These are phyloP conservation scores for Oryza australiensis DNA, from an alignment of 176 grass and related monocot genomes.

Conservation along the genomic window DNA sequence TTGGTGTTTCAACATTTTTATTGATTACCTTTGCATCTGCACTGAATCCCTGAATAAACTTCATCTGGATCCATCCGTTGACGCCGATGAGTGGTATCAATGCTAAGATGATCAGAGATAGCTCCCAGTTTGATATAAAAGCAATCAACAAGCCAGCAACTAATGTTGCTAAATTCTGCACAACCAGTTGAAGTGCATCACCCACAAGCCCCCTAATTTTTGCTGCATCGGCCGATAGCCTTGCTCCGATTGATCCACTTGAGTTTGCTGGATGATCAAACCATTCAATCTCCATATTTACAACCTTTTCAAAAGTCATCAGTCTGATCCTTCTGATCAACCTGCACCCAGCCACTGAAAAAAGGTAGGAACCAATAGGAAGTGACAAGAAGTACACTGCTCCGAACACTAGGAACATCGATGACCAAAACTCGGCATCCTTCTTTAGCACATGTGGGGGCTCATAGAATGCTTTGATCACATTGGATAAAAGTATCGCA, in stretches of 20 bases:
- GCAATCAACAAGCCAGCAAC: conserved; percentile 67
- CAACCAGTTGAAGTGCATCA: conserved; percentile 60
- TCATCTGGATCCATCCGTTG: conserved; percentile 75
- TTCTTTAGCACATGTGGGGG: conserved; percentile 48
- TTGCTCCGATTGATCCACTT: conserved; percentile 73
- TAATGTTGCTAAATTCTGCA: conserved; percentile 72
- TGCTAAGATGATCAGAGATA: conserved; percentile 72
- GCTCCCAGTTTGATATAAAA: conserved; percentile 69
- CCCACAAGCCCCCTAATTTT: conserved; percentile 73
- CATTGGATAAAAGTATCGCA: conserved; percentile 64
- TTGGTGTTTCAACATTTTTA: not conserved
- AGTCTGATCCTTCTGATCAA: conserved; percentile 73
- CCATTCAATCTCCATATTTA: conserved; percentile 79
- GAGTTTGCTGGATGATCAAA: conserved; percentile 73
- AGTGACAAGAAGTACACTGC: conserved; percentile 55
- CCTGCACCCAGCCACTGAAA: conserved; percentile 70
- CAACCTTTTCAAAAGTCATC: conserved; percentile 72
- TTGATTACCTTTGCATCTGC: conserved; percentile 71
- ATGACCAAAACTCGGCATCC: conserved; percentile 76
- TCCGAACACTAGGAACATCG: conserved; percentile 78
- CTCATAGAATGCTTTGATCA: conserved; percentile 74
- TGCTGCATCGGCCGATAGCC: conserved; percentile 69
- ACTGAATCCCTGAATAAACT: conserved; percentile 80
- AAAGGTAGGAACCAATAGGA: conserved; percentile 67
- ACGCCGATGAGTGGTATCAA: conserved; percentile 74